Evolutionary conservation across 768 basidiomycete species (phyloP), one percentile per base, ranked within the genome.

Genomic region (Hortiboletus flavorubellus): DNA sequence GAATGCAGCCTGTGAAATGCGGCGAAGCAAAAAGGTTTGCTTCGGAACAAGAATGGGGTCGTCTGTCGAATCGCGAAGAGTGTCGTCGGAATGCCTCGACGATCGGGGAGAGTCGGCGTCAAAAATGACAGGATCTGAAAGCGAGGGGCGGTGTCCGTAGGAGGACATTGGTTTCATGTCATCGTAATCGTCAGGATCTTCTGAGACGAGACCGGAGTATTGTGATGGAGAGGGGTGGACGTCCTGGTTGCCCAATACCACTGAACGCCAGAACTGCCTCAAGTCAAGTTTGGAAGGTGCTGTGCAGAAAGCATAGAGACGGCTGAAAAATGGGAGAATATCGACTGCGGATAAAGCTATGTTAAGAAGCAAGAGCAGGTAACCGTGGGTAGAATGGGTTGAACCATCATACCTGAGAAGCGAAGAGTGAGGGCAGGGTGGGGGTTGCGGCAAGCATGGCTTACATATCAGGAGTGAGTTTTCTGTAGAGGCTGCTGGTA

Each of bases 401-500:
- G 78, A 72, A 58, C 80, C 83, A 73, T 85, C 73, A 64, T 91
- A 91, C 87, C 89, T 91, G 65, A 35, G 47, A 55, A 55, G 9
- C 40, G 21, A 48, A 58, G 68, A 47, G 66, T 51, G 46, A 54
- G 53, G 26, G 26, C 26, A 40, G 16, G 40, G 38, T 4, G 18
- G 26, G 62, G 14, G 55, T 61, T 48, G 51, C 48, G 62, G 55
- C 62, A 73, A 5, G 14, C 11, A 59, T 52, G 8, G 42, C 87
- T 65, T 71, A 94, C 87, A 93, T 85, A 70, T 95, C 79, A 3
- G 91, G 91, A 0, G 91, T 93, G 48, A 86, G 69, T 59, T 90
- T 90, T 42, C 77, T 77, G 71, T 98, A 97, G 23, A 90, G 67
- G 2, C 78, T 77, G 62, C 86, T 87, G 21, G 86, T 72, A 14